These are phyloP conservation scores for Pseudoscleropodium purum DNA, from an alignment of 225 moss, liverwort and hornwort genomes.

Conservation along the genomic window DNA sequence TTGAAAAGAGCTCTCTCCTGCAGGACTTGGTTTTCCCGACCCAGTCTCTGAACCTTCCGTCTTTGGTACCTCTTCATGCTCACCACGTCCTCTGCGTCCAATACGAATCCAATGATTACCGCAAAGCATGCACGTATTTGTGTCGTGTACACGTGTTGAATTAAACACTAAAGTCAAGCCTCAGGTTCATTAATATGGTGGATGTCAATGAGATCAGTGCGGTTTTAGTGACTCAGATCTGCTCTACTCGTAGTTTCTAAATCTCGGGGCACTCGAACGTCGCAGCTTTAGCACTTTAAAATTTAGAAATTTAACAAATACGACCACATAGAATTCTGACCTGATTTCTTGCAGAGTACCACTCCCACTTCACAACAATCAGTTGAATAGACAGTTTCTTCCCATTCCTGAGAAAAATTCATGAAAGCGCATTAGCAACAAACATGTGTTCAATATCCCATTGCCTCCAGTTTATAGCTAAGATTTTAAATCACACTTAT, in stretches of 20 bases:
- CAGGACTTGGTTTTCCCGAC: constrained; percentile 47
- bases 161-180: neutral
- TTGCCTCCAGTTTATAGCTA: too few relatives aligned
- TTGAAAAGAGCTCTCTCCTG: constrained; percentile 42
- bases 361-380: constrained; percentile 63
- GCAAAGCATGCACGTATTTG: neutral
- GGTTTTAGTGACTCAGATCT: neutral
- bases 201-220: neutral
- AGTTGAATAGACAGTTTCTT: constrained; percentile 47
- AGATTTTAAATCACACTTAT: neutral
- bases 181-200: neutral
- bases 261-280: neutral
- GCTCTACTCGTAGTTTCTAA: neutral
- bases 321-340: neutral
- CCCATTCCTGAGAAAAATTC: constrained; percentile 33
- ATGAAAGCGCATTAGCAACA: neutral
- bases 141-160: neutral
- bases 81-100: constrained; percentile 36
- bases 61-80: constrained; percentile 60
- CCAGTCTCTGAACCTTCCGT: constrained; percentile 53
- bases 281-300: too few relatives aligned
- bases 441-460: neutral
- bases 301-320: neutral
- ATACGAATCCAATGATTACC: neutral
- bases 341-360: constrained; percentile 39